Conservation (phyloP, 2,329 filamentous ascomycete genomes). For the Sporothrix brunneoviolacea region DNA sequence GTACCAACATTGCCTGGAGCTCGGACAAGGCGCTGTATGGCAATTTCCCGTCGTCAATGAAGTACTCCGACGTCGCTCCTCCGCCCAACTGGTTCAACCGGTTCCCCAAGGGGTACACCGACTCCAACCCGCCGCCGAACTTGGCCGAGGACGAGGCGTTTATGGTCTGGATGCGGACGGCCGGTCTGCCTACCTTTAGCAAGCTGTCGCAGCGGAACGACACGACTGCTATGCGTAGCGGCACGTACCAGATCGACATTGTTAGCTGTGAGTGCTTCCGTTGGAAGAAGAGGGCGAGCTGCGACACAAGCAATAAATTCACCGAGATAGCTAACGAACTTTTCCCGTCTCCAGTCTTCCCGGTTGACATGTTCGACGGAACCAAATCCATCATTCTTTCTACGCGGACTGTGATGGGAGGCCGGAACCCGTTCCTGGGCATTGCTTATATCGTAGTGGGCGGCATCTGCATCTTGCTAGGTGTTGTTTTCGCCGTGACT, state of each 20-base stretch:
- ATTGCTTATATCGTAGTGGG: constrained; percentile 95
- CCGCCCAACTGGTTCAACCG: constrained; percentile 77
- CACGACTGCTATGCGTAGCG: constrained; percentile 55
- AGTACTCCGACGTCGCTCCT: constrained; percentile 59
- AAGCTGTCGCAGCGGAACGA: constrained; percentile 87
- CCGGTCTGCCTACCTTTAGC: constrained; percentile 87
- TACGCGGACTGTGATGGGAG: constrained; percentile 86
- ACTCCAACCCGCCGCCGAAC: constrained; percentile 59
- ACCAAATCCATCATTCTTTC: constrained; percentile 87
- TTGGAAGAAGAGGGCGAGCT: too few species aligned
- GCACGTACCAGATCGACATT: constrained; percentile 71
- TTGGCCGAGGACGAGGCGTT: constrained; percentile 74
- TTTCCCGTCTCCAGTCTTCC: constrained; percentile 78
- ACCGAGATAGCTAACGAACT: too few species aligned
- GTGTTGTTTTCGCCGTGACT: constrained; percentile 78
- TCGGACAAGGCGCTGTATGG: constrained; percentile 78
- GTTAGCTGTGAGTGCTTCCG: constrained; percentile 64
- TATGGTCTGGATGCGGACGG: constrained; percentile 98
- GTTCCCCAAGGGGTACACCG: constrained; percentile 65
- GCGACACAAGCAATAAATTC: too few species aligned
- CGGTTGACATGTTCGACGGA: constrained; percentile 69
- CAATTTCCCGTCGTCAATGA: constrained; percentile 51
- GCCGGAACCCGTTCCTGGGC: constrained; percentile 89
- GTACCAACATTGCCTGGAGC: constrained; percentile 73
- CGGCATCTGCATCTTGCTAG: constrained; percentile 84